Conservation (phyloP, 129 eudicot species). For the Saposhnikovia divaricata region DNA sequence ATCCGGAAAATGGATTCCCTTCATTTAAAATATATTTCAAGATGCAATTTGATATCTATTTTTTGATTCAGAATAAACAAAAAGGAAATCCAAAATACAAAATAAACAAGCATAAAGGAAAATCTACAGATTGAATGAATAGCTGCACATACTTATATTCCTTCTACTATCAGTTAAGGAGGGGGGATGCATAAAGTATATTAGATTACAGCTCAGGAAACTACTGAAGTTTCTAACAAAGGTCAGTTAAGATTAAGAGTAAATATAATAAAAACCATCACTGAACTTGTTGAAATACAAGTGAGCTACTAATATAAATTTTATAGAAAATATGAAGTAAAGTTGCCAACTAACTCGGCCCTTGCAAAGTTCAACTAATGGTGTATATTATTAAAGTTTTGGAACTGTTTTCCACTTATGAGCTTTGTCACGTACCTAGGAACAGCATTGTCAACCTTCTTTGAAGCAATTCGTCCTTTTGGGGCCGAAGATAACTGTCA, state of each 20-base stretch:
- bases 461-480: slow-evolving; percentile 5
- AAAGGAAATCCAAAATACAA: background rate
- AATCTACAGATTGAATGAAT: background rate
- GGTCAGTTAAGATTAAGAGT: background rate
- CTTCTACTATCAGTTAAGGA: background rate
- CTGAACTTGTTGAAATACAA: background rate
- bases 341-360: background rate
- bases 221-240: background rate
- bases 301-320: background rate
- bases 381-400: background rate
- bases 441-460: slow-evolving; percentile 4
- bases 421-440: slow-evolving; percentile 5
- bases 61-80: background rate
- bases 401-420: background rate
- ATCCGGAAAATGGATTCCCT: no score
- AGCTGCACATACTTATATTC: background rate
- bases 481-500: slow-evolving; percentile 8
- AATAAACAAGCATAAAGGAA: background rate
- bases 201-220: background rate
- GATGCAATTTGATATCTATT: background rate
- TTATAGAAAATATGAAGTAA: background rate
- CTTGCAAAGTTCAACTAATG: background rate
- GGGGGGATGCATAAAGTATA: background rate
- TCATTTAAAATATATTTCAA: no score
- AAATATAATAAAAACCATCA: background rate